A percentile compares a stretch with the other conserved stretches of the same genome.
Evolutionary conservation across 2,329 filamentous ascomycete species (phyloP).

Genomic region (Tolypocladium capitatum): DNA sequence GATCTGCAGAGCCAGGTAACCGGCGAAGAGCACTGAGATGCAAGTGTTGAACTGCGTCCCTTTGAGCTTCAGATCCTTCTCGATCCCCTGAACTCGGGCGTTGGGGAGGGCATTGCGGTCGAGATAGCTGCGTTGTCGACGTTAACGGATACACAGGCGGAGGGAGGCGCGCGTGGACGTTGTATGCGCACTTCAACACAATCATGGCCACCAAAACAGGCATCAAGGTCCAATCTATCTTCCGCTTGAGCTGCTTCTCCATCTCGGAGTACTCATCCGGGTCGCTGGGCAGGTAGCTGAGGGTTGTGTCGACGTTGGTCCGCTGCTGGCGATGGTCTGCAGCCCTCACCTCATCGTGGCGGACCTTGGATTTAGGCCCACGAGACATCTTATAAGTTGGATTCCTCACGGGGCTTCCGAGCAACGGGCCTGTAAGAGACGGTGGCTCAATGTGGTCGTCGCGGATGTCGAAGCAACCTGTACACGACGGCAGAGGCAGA

Average conservation of each 20-base stretch:
- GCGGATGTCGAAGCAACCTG: not conserved
- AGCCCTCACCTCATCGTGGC: not conserved
- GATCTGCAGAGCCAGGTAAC: constrained; percentile 20
- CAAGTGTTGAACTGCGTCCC: constrained; percentile 4
- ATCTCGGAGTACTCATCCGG: not conserved
- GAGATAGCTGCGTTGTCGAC: not conserved
- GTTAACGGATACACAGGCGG: not conserved
- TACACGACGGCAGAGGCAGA: not conserved
- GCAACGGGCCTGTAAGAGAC: not conserved
- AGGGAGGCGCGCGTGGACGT: not conserved
- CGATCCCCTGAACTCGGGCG: not conserved
- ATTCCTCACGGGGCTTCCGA: not conserved
- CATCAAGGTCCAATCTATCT: not conserved
- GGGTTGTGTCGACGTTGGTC: not conserved
- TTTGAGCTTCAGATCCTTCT: not conserved
- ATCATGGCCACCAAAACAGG: not conserved
- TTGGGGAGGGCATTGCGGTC: not conserved
- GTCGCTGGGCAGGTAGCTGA: not conserved
- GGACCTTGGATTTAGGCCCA: not conserved
- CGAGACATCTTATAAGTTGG: not conserved
- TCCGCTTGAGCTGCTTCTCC: not conserved
- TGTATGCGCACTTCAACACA: not conserved
- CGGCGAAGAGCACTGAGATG: constrained; percentile 21
- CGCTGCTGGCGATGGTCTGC: not conserved
- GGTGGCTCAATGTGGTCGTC: not conserved